Base-by-base conservation (phyloP, 2,329 filamentous ascomycete genomes). In the Zopfia rhizophila region DNA sequence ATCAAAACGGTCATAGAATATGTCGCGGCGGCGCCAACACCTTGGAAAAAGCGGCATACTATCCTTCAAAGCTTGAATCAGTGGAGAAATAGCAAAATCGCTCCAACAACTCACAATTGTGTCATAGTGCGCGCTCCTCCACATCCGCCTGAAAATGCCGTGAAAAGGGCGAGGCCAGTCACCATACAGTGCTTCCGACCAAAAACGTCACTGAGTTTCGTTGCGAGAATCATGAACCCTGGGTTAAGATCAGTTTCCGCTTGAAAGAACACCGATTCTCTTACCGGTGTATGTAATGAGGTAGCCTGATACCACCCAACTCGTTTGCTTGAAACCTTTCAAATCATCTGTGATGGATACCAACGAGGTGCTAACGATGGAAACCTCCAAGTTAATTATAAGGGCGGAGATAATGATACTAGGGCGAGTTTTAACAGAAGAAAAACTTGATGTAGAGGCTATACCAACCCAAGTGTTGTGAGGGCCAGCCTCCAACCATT, bases 231-330 rank as follows among this genome's bases (percentile, higher is more conserved):
- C 48, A 68, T 66, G 24, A 65, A 63, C 2, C 62, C 63, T 66
- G 14, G 11, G 14, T 21, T 30, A 11, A 17, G 23, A 22, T 7
- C 5, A 21, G 21, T 30, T 13, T 29, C 23, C 10, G 6, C 12
- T 17, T 8, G 3, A 4, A 19, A 16, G 21, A 27, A 21, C 10
- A 13, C 22, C 6, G 17, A 27, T 29, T 27, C 23, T 27, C 50
- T 33, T 58, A 69, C 68, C 61, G n/a, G 66, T 69, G 30, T 65
- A 72, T 2, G 69, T 71, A n/a, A 66, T 49, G 30, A 71, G 23
- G 24, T 69, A 72, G 8, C 55, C 64, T 3, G 66, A 69, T 16
- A 70, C 41, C 21, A 72, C 56, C 69, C 69, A 72, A 29, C 60
- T 62, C 24, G 52, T 61, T 21, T 61, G 56, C 14, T 57, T 49